These are phyloP conservation scores for Pisolithus albus DNA, from an alignment of 768 basidiomycete genomes.

Conservation along the genomic window DNA sequence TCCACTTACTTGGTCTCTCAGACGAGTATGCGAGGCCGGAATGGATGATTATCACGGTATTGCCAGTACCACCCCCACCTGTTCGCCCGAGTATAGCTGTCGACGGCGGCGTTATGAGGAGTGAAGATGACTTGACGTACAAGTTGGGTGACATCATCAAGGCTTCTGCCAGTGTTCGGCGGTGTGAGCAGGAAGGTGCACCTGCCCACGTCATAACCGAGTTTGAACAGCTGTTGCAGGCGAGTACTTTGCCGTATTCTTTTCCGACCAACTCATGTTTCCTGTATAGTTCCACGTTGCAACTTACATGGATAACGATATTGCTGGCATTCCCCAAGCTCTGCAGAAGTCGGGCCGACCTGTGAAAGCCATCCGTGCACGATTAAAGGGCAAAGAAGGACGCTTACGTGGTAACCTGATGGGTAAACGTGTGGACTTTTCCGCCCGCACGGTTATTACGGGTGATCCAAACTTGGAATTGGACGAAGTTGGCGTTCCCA, in stretches of 20 bases:
- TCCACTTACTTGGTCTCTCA: constrained; percentile 84
- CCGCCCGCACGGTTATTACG: constrained; percentile 97
- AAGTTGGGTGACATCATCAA: constrained; percentile 97
- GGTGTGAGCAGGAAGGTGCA: constrained; percentile 93
- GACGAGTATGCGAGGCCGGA: constrained; percentile 96
- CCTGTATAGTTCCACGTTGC: constrained; percentile 84
- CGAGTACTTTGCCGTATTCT: constrained; percentile 28
- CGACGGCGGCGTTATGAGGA: constrained; percentile 93
- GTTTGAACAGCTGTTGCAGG: constrained; percentile 94
- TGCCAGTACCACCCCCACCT: constrained; percentile 96
- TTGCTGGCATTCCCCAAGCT: constrained; percentile 95
- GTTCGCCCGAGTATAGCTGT: constrained; percentile 97
- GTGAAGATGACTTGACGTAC: constrained; percentile 98
- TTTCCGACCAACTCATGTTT: background rate
- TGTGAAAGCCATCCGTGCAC: constrained; percentile 95
- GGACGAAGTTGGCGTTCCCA: constrained; percentile 96
- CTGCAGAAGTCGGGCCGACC: constrained; percentile 96
- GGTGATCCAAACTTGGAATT: constrained; percentile 96
- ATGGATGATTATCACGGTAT: constrained; percentile 99
- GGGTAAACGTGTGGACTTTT: constrained; percentile 99
- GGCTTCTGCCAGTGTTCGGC: constrained; percentile 83
- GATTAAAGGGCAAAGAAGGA: constrained; percentile 98
- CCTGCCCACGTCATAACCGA: constrained; percentile 94
- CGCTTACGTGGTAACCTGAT: constrained; percentile 96
- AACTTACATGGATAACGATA: constrained; percentile 99